phyloP scores from a whole-genome alignment of 441 rosid genomes.

The Melastoma candidum region DNA sequence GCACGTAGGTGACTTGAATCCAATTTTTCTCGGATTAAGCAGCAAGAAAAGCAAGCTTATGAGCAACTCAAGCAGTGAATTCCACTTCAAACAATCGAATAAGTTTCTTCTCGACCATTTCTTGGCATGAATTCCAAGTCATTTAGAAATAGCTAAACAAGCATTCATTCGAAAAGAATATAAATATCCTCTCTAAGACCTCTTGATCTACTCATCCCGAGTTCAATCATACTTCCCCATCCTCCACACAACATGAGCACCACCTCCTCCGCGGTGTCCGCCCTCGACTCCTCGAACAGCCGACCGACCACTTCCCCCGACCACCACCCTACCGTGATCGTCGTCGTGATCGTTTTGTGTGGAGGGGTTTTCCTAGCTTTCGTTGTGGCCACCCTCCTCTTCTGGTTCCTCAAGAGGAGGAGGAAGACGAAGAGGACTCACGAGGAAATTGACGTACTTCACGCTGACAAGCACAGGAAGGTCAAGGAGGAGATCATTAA shows the following conservation, averaged over 20 bases:
- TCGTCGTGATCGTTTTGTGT: slow-evolving; percentile 50
- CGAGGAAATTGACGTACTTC: slow-evolving; percentile 27
- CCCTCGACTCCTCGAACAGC: slow-evolving; percentile 7
- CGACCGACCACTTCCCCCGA: slow-evolving; percentile 1
- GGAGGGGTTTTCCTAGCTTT: slow-evolving; percentile 50
- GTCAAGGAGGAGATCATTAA: slow-evolving; percentile 45
- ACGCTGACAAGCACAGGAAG: slow-evolving; percentile 49
- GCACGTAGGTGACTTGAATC: no score
- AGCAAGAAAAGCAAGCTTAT: no score
- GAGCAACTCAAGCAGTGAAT: no score
- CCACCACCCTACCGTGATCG: slow-evolving; percentile 29
- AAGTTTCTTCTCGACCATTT: no score
- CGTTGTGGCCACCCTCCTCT: slow-evolving; percentile 30
- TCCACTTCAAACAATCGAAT: no score
- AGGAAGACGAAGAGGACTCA: slow-evolving; percentile 38
- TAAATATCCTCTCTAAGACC: no score
- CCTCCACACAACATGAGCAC: neutral
- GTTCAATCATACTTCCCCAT: no score
- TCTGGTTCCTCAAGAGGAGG: slow-evolving; percentile 36
- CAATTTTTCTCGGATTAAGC: no score
- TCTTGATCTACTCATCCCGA: no score
- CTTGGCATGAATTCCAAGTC: no score
- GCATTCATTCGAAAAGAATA: no score
- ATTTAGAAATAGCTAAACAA: no score
- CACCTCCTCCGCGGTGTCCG: slow-evolving; percentile 23